phyloP scores from a whole-genome alignment of 2,329 filamentous ascomycete species.

The Calonectria ilicicola region DNA sequence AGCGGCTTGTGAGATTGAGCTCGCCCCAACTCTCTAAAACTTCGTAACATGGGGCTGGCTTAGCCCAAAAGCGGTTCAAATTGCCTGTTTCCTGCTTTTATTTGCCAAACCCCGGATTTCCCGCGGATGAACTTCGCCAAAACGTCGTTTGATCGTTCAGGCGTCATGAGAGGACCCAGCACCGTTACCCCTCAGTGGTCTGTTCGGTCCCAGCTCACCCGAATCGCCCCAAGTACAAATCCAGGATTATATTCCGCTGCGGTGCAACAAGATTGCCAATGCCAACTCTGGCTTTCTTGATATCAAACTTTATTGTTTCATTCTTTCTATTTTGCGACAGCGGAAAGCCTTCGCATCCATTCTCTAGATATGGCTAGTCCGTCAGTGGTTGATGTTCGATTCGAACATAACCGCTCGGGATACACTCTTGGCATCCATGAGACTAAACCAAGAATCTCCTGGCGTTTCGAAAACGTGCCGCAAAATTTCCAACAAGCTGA shows the following conservation, averaged over 20 bases:
- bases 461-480: conserved; percentile 27
- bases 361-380: background rate
- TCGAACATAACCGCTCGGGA: conserved; percentile 22
- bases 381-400: conserved; percentile 23
- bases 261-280: background rate
- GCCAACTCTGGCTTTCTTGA: background rate
- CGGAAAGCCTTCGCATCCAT: background rate
- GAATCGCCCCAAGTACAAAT: conserved; percentile 11
- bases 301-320: background rate
- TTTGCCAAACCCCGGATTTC: background rate
- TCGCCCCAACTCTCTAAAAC: background rate
- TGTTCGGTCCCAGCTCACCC: conserved; percentile 12
- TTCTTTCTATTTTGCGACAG: background rate
- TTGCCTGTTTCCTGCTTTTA: background rate
- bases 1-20: background rate
- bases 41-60: background rate
- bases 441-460: conserved; percentile 22
- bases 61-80: background rate
- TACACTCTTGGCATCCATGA: conserved; percentile 26
- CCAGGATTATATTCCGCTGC: background rate
- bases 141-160: conserved; percentile 3
- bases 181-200: conserved; percentile 11
- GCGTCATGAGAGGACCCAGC: conserved; percentile 16
- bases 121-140: conserved; percentile 19
- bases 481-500: conserved; percentile 21